phyloP scores from a whole-genome alignment of 1,139 yeast species.

The Ogataea hybrid region DNA sequence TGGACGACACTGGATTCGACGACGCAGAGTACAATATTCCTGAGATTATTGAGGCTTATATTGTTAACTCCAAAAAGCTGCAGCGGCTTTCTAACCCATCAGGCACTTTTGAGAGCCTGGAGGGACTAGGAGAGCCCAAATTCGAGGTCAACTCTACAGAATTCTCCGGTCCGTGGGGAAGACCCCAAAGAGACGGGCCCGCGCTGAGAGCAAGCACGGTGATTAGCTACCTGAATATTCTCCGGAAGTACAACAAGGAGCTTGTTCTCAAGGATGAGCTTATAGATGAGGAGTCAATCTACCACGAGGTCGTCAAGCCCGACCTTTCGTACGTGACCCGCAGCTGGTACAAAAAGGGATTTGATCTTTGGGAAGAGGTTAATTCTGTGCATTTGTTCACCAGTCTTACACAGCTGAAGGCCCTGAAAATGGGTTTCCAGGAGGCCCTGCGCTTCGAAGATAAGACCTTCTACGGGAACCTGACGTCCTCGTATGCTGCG shows the following conservation, averaged over 20 bases:
- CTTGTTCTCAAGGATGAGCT: conserved; percentile 19
- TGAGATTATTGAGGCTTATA: conserved; percentile 53
- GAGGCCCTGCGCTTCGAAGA: conserved; percentile 43
- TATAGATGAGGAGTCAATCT: conserved; percentile 38
- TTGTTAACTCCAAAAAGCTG: conserved; percentile 52
- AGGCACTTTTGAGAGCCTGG: conserved; percentile 54
- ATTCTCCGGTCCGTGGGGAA: conserved; percentile 75
- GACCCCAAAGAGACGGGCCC: conserved; percentile 97
- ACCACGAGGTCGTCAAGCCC: conserved; percentile 55
- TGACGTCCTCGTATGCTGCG: conserved; percentile 33
- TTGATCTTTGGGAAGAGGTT: conserved; percentile 94
- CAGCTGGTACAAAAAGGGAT: conserved; percentile 67
- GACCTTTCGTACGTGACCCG: conserved; percentile 65
- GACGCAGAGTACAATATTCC: conserved; percentile 33
- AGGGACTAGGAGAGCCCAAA: conserved; percentile 89
- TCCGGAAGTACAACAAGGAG: conserved; percentile 35
- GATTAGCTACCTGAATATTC: conserved; percentile 49
- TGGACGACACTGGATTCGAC: conserved; percentile 41
- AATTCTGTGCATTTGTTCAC: conserved; percentile 77
- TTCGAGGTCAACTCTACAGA: conserved; percentile 63
- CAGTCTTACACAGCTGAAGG: conserved; percentile 66
- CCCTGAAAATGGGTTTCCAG: conserved; percentile 57
- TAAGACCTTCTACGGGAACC: conserved; percentile 31
- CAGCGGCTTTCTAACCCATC: conserved; percentile 70
- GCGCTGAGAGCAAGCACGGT: conserved; percentile 73